A percentile compares a stretch with the other conserved stretches of the same genome.
Conservation (phyloP, 768 basidiomycete species). For the Sporobolomyces roseus region DNA sequence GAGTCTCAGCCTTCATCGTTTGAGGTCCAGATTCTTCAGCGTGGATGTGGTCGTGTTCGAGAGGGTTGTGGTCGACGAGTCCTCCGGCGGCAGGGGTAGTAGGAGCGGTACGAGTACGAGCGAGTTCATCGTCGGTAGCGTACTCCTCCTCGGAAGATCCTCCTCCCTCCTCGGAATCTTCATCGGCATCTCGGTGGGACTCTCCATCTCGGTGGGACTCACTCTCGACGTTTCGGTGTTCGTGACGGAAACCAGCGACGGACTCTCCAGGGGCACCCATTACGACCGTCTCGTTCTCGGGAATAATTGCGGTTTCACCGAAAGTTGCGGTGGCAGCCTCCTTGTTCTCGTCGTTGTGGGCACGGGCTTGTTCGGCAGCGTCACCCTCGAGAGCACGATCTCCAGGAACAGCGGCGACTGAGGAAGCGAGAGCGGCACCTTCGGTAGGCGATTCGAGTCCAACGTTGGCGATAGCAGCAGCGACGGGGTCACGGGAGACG, state of each 20-base stretch:
- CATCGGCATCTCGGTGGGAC: slow-evolving; percentile 28
- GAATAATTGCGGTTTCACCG: slow-evolving; percentile 2
- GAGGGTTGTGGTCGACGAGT: slow-evolving; percentile 1
- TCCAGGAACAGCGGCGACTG: slow-evolving; percentile 22
- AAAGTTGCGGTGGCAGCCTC: background rate
- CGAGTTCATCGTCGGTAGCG: slow-evolving; percentile 24
- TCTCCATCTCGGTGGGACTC: no score
- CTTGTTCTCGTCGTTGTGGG: slow-evolving; percentile 9
- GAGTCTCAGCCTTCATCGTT: slow-evolving; percentile 26
- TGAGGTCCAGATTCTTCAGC: background rate
- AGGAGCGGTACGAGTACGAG: slow-evolving; percentile 20
- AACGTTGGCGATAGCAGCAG: slow-evolving; percentile 32
- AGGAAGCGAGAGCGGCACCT: background rate
- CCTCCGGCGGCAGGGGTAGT: slow-evolving; percentile 13
- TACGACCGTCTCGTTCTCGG: slow-evolving; percentile 6
- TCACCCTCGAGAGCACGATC: slow-evolving; percentile 1
- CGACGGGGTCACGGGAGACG: slow-evolving; percentile 28
- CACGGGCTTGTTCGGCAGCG: background rate
- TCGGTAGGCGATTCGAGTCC: slow-evolving; percentile 19
- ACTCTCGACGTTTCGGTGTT: no score
- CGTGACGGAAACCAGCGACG: background rate
- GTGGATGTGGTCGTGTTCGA: slow-evolving; percentile 23
- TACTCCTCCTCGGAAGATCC: slow-evolving; percentile 39
- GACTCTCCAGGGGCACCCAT: slow-evolving; percentile 1
- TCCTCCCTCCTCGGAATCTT: slow-evolving; percentile 23